A percentile compares a stretch with the other conserved stretches of the same genome.
Evolutionary conservation across 768 basidiomycete species (phyloP).

Genomic region (Boletus pseudo-olivaceus): DNA sequence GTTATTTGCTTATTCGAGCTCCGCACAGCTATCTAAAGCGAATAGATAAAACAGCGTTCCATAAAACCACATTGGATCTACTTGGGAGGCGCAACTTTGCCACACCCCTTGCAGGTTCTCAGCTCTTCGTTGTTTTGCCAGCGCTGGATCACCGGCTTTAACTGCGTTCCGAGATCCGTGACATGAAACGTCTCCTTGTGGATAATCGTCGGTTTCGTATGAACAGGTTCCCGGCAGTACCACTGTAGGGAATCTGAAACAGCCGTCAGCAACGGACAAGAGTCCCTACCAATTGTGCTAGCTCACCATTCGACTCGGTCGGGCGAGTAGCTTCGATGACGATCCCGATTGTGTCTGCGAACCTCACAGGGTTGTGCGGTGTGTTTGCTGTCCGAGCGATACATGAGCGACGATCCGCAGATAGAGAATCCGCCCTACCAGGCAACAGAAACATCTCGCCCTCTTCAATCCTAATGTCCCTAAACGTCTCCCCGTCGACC

Average conservation of each 20-base stretch:
- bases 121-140: slow-evolving; percentile 70
- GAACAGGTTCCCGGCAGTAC: slow-evolving; percentile 74
- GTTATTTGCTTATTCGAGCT: slow-evolving; percentile 13
- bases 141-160: slow-evolving; percentile 84
- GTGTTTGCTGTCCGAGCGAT: slow-evolving; percentile 67
- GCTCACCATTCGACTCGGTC: slow-evolving; percentile 64
- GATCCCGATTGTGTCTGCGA: slow-evolving; percentile 84
- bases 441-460: slow-evolving; percentile 97
- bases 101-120: slow-evolving; percentile 72
- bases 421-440: slow-evolving; percentile 43
- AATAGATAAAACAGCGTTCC: not conserved
- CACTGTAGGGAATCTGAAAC: slow-evolving; percentile 82
- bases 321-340: slow-evolving; percentile 89
- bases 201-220: slow-evolving; percentile 68
- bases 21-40: slow-evolving; percentile 1
- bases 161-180: slow-evolving; percentile 86
- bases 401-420: not conserved
- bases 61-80: not conserved
- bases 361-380: slow-evolving; percentile 93
- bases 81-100: slow-evolving; percentile 56
- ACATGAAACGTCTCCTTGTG: slow-evolving; percentile 85
- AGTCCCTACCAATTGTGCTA: not conserved
- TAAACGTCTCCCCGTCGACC: slow-evolving; percentile 75
- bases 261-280: not conserved
- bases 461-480: slow-evolving; percentile 86